These are phyloP conservation scores for Buddleja alternifolia DNA, from an alignment of 257 asterid species.

Conservation along the genomic window DNA sequence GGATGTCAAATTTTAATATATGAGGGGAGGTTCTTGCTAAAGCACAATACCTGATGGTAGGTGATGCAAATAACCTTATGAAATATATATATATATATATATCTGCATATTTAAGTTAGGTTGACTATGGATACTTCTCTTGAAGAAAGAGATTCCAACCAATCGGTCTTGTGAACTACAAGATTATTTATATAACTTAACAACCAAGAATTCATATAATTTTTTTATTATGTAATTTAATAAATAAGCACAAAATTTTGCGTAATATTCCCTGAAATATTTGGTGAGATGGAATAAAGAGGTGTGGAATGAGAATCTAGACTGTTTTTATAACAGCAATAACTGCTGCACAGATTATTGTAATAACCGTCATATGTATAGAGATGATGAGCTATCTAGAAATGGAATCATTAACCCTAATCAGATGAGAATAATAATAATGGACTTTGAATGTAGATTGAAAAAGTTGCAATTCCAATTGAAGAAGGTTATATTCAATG, in stretches of 20 bases:
- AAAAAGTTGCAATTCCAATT: neutral
- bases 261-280: constrained; percentile 23
- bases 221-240: neutral
- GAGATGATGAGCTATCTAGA: constrained; percentile 35
- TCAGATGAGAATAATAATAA: constrained; percentile 11
- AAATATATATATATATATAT: no score
- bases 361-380: constrained; percentile 34
- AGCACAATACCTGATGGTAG: no score
- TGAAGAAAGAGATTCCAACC: neutral
- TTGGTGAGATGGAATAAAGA: constrained; percentile 29
- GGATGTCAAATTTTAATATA: no score
- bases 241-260: constrained; percentile 32
- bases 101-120: neutral
- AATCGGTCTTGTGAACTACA: neutral
- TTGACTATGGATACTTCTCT: constrained; percentile 10
- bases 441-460: neutral
- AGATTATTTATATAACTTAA: neutral
- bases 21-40: no score
- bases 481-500: constrained; percentile 23
- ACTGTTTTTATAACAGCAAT: neutral
- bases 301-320: constrained; percentile 31
- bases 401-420: constrained; percentile 35
- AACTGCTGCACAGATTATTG: neutral
- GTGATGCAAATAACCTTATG: no score
- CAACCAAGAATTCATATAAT: neutral